Evolutionary conservation across 306 rosid genomes (phyloP).

Genomic region (Astragalus glycyphyllos): DNA sequence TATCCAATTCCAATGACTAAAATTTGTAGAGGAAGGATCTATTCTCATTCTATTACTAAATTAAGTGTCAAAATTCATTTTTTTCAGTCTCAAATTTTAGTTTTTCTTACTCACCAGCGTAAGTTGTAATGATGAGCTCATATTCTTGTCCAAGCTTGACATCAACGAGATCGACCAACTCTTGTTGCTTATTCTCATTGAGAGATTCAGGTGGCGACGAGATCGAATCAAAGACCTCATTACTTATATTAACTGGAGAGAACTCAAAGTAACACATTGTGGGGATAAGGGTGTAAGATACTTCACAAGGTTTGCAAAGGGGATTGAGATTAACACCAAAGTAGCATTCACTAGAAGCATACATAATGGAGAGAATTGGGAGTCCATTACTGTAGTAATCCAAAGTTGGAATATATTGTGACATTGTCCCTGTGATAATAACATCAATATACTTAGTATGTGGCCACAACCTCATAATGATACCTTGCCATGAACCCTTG

Average conservation of each 20-base stretch:
- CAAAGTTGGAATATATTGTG: slow-evolving; percentile 40
- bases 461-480: slow-evolving; percentile 77
- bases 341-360: slow-evolving; percentile 91
- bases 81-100: no score
- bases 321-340: slow-evolving; percentile 87
- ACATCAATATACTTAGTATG: slow-evolving; percentile 88
- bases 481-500: slow-evolving; percentile 68
- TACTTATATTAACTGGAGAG: slow-evolving; percentile 59
- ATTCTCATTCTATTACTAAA: no score
- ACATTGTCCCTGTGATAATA: slow-evolving; percentile 84
- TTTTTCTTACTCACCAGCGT: neutral
- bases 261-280: slow-evolving; percentile 84
- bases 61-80: no score
- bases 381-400: slow-evolving; percentile 77
- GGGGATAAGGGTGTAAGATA: slow-evolving; percentile 85
- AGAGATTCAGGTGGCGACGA: slow-evolving; percentile 29
- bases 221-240: slow-evolving; percentile 45
- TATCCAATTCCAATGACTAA: no score
- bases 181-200: no score
- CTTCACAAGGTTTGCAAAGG: slow-evolving; percentile 68
- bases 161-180: no score
- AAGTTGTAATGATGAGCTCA: no score
- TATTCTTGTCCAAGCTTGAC: no score
- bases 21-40: no score
- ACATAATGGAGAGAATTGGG: slow-evolving; percentile 87